Evolutionary conservation across 2,329 filamentous ascomycete species (phyloP), one percentile per base, ranked within the genome.

Genomic region (Botryotinia convoluta): DNA sequence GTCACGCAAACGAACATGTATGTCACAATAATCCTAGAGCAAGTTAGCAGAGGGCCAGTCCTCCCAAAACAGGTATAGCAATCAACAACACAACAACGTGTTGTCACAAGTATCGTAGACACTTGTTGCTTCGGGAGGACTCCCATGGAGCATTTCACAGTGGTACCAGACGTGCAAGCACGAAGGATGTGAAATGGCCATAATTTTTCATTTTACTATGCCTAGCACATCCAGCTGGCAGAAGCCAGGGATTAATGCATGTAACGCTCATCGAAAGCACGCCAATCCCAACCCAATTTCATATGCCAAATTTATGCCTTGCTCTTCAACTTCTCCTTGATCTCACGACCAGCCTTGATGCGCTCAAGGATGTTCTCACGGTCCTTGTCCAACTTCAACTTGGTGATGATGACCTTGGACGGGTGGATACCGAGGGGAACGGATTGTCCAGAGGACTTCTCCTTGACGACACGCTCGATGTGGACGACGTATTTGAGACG

Each of bases 301-400:
- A 62, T 73, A 74, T 74, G 22, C 69, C 65, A 73, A 69, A 73
- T 75, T 74, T 78, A 79, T 74, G 77, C 78, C 74, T 79, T 80
- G 20, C 74, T 62, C 79, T 80, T 81, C 71, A 78, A 70, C 88
- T 94, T 94, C 84, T 86, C 86, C 84, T 87, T 87, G 83, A 90
- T 88, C 87, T 95, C 93, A 78, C 93, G 91, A 82, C 93, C 93
- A 79, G 87, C 85, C 86, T 91, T 91, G 87, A 93, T 94, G 86
- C 93, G 91, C 87, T 93, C 93, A 81, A 97, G 88, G 83, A 96
- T 96, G 84, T 87, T 87, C 89, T 96, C 93, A 81, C 93, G 92
- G 87, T 97, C 93, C 91, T 96, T 95, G 90, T 96, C 93, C 82
- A 98, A 89, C 93, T 98, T 97, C 85, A 98, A 90, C 91, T 98